Conservation (phyloP, 164 flowering plant species). For the Magnolia officinalis region DNA sequence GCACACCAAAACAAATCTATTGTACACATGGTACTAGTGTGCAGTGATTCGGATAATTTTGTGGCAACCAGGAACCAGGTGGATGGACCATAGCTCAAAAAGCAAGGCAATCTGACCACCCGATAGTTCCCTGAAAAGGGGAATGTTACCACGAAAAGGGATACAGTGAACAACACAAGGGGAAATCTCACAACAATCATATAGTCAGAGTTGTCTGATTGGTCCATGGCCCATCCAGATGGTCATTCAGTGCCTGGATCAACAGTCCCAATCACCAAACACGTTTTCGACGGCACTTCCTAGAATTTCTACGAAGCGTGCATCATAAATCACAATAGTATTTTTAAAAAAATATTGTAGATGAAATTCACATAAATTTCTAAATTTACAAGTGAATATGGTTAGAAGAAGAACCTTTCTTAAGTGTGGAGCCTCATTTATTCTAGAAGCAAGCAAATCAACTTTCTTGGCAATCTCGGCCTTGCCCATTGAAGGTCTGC, state of each 20-base stretch:
- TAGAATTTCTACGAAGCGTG: not conserved
- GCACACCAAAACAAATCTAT: not conserved
- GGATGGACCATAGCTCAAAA: not conserved
- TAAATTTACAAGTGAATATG: not conserved
- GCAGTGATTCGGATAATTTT: not conserved
- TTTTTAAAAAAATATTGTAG: not conserved
- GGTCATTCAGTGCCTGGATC: not conserved
- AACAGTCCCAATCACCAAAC: not conserved
- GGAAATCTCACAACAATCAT: no score
- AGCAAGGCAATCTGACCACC: no score
- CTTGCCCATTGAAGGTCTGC: slow-evolving; percentile 42
- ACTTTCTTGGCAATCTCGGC: slow-evolving; percentile 54
- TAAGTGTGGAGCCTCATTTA: slow-evolving; percentile 32
- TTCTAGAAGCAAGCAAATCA: slow-evolving; percentile 39
- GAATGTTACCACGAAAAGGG: no score
- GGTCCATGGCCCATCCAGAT: not conserved
- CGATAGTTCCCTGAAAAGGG: no score
- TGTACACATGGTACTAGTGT: not conserved
- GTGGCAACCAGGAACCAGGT: not conserved
- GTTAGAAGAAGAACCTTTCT: slow-evolving; percentile 40
- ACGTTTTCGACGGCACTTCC: not conserved
- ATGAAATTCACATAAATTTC: not conserved
- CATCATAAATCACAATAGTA: not conserved
- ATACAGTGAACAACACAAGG: no score
- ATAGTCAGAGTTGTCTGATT: not conserved